Base-by-base conservation (phyloP, 192 early-diverging fungal species). In the Chytriomyces sp. region DNA sequence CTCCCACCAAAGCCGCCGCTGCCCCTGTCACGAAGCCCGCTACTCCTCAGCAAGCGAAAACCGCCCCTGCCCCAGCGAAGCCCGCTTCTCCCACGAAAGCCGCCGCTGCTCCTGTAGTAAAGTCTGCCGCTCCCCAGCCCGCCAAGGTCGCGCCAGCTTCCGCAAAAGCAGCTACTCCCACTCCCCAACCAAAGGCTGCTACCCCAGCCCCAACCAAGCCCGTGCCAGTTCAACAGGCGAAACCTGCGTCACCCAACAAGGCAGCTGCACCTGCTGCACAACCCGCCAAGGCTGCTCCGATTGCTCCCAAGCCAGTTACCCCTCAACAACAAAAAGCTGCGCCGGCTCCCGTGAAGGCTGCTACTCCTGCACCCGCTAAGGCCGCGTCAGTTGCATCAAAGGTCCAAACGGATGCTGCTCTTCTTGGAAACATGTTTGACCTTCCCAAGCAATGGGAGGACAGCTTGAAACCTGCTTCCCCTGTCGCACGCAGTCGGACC, bases 391-490 rank as follows among this genome's bases (percentile, higher is more conserved):
- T 8, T 12, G 14, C 44, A 49, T 12, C 2, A 49, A 49, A 49
- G 44, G 33, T 60, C 32, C 30, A 60, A 33, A 36, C 58, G 4
- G 6, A 6, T 14, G 44, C 63, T 19, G 52, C 65, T 3, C 52
- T 68, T n/a, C 25, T 55, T n/a, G 65, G 65, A 14, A 54, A 52
- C 19, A 68, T 68, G 41, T 68, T 68, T 49, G 65, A 68, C 25
- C 65, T 68, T 52, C 65, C 65, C 12, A 22, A 52, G n/a, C n/a
- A n/a, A n/a, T n/a, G n/a, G n/a, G n/a, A n/a, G n/a, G n/a, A n/a
- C n/a, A n/a, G n/a, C n/a, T n/a, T n/a, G n/a, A 52, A n/a, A 5
- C 52, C 52, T n/a, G 22, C 44, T n/a, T 14, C 44, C 14, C 17
- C 44, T 14, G 17, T 22, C 14, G 44, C 22, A n/a, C 22, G 17